Evolutionary conservation across 768 basidiomycete genomes (phyloP).

Genomic region (Phylloporus sp.): DNA sequence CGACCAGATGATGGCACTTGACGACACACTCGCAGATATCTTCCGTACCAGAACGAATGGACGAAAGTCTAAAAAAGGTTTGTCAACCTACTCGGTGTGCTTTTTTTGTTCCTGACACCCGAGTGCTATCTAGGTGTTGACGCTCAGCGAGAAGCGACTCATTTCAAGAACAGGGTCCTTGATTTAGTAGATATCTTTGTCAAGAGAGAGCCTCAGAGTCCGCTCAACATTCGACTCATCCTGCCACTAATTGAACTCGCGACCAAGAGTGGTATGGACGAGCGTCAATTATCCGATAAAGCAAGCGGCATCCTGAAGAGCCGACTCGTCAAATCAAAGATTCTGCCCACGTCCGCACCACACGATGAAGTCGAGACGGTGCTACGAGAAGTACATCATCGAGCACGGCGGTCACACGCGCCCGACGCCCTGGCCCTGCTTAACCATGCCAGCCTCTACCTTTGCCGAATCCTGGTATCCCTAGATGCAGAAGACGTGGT

Average conservation of each 20-base stretch:
- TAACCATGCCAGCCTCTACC: constrained; percentile 66
- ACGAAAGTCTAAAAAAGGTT: constrained; percentile 65
- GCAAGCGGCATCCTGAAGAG: constrained; percentile 73
- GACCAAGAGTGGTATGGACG: constrained; percentile 62
- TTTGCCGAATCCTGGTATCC: constrained; percentile 50
- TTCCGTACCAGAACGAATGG: constrained; percentile 68
- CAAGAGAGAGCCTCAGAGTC: constrained; percentile 73
- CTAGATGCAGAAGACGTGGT: constrained; percentile 40
- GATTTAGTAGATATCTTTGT: constrained; percentile 89
- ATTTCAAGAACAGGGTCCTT: constrained; percentile 94
- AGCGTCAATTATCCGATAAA: constrained; percentile 87
- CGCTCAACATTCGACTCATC: constrained; percentile 62
- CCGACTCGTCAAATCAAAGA: constrained; percentile 73
- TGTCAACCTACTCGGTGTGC: constrained; percentile 12
- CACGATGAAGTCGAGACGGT: constrained; percentile 39
- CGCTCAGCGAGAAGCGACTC: constrained; percentile 82
- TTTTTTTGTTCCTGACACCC: not conserved
- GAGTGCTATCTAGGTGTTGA: constrained; percentile 44
- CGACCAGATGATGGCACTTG: constrained; percentile 97
- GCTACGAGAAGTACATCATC: constrained; percentile 61
- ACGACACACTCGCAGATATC: constrained; percentile 85
- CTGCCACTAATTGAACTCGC: constrained; percentile 76
- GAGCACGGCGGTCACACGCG: constrained; percentile 64
- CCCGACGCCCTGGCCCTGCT: constrained; percentile 62
- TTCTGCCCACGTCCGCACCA: constrained; percentile 41